Percentiles rank a stretch among this genome's conserved stretches.
These are phyloP conservation scores for Bipolaris zeicola DNA, from an alignment of 2,329 filamentous ascomycete species.

Conservation along the genomic window DNA sequence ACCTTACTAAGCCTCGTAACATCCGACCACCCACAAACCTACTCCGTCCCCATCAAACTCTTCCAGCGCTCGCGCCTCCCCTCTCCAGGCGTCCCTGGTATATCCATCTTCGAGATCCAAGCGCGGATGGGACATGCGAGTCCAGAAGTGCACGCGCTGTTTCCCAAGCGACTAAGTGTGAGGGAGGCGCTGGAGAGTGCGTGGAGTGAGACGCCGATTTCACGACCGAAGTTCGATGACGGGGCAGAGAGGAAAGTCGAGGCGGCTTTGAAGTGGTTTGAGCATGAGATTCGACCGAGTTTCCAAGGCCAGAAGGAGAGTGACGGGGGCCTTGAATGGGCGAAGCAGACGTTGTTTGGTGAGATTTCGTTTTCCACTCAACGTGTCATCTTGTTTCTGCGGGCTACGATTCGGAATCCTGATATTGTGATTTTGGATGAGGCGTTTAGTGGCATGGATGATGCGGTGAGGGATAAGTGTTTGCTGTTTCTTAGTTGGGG, in stretches of 20 bases:
- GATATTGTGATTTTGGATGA: slow-evolving; percentile 59
- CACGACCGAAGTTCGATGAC: slow-evolving; percentile 67
- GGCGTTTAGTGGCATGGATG: slow-evolving; percentile 58
- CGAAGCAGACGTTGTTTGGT: slow-evolving; percentile 70
- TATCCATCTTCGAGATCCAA: slow-evolving; percentile 94
- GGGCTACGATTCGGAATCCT: slow-evolving; percentile 53
- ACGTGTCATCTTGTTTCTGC: slow-evolving; percentile 80
- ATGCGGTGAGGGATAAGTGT: slow-evolving; percentile 78
- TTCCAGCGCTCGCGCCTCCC: slow-evolving; percentile 85
- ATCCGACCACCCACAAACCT: slow-evolving; percentile 94
- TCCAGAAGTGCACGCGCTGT: slow-evolving; percentile 91
- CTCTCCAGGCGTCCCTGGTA: slow-evolving; percentile 69
- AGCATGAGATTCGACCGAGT: slow-evolving; percentile 71
- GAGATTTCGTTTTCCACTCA: slow-evolving; percentile 81
- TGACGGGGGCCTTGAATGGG: slow-evolving; percentile 62
- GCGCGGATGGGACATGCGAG: slow-evolving; percentile 88
- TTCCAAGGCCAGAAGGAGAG: slow-evolving; percentile 9
- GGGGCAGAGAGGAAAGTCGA: slow-evolving; percentile 67
- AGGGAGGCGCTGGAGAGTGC: slow-evolving; percentile 80
- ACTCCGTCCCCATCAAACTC: slow-evolving; percentile 82
- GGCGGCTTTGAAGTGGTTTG: slow-evolving; percentile 76
- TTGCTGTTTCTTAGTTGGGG: slow-evolving; percentile 72
- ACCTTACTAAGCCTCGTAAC: slow-evolving; percentile 90
- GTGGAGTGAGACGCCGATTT: slow-evolving; percentile 86
- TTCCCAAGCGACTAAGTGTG: slow-evolving; percentile 77